Evolutionary conservation across 768 basidiomycete genomes (phyloP), one percentile per base, ranked within the genome.

Genomic region (Udeniomyces megalosporus): DNA sequence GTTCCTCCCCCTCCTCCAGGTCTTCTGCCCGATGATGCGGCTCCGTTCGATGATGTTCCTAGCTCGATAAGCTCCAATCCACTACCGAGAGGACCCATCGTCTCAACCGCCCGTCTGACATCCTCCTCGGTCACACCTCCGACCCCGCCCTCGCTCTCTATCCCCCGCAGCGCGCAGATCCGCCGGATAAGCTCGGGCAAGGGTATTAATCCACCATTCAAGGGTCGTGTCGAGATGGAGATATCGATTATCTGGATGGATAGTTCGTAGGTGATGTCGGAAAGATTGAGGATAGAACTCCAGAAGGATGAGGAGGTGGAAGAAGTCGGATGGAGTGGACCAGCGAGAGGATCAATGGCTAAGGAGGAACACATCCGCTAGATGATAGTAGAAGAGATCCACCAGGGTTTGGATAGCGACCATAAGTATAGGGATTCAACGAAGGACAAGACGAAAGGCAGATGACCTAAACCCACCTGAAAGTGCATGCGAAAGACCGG

Each of bases 261-360:
- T 6, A 97, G 80, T 70, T 95, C 92, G 71, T 88, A 86, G 69
- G 91, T 86, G 89, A 91, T 97, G 71, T 97, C 95, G 17, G 88
- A 84, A 58, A 95, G 74, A 14, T 74, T 73, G 4, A 76, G 80
- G 69, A 90, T 76, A 71, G 92, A 90, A 2, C 85, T 84, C 88
- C 90, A 95, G 82, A 88, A 87, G 38, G 56, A 57, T 29, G 62
- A 63, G 8, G 55, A 34, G 12, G 61, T 44, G 2, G 89, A 88
- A 29, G 68, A 66, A 11, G 47, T 42, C 3, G 52, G 47, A 31
- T 62, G 57, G 35, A 62, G 76, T 0, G 87, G 85, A 0, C 88
- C 89, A 1, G 87, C 85, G 24, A 96, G 80, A 1, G 93, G 92
- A 72, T 97, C 95, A 26, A 99, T 89, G 34, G 90, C 90, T 60